A percentile compares a stretch with the other conserved stretches of the same genome.
phyloP scores from a whole-genome alignment of 257 asterid species.

The Penstemon davidsonii region DNA sequence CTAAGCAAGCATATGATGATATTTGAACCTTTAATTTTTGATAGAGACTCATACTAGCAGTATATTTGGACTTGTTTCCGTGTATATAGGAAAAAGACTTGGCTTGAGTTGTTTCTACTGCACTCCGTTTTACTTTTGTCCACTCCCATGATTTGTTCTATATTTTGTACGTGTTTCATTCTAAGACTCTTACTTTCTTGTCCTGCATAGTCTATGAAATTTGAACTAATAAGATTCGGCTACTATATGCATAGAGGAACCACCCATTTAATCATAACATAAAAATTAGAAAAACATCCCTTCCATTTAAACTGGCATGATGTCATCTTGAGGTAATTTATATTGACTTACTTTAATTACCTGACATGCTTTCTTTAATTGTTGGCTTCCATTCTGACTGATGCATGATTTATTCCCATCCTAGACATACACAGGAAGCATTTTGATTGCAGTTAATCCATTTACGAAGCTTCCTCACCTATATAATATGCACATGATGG shows the following conservation, averaged over 20 bases:
- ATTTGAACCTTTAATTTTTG: slow-evolving; percentile 1
- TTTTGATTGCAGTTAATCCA: slow-evolving; percentile 93
- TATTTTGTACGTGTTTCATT: not conserved
- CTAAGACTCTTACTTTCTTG: not conserved
- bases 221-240: not conserved
- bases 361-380: slow-evolving; percentile 6
- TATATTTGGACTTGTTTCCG: not conserved
- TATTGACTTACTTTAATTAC: not conserved
- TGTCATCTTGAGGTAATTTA: not conserved
- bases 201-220: not conserved
- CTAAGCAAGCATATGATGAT: slow-evolving; percentile 7
- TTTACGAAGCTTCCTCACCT: slow-evolving; percentile 97
- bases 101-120: not conserved
- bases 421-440: slow-evolving; percentile 97
- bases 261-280: too few species aligned
- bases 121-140: not conserved
- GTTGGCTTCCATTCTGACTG: slow-evolving; percentile 26
- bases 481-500: slow-evolving; percentile 93
- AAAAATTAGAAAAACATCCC: not conserved
- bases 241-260: too few species aligned
- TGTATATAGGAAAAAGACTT: not conserved
- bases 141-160: not conserved
- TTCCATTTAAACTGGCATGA: not conserved
- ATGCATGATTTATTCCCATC: slow-evolving; percentile 30
- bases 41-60: not conserved